Evolutionary conservation across 202 grass and related monocot species (phyloP).

Genomic region (Panicum hallii): DNA sequence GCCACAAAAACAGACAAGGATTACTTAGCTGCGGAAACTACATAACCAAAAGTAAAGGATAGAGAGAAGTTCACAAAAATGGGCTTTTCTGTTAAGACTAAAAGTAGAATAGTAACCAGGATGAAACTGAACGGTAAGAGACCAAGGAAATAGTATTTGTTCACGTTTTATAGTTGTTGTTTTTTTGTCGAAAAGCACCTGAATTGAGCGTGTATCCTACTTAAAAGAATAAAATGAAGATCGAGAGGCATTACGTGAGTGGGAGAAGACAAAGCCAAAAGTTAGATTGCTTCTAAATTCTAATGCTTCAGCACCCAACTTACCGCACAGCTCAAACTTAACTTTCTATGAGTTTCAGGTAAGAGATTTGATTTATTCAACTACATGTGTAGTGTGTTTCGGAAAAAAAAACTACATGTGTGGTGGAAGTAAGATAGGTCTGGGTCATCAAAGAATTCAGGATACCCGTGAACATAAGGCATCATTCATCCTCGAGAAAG

Average conservation of each 20-base stretch:
- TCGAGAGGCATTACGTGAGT: background rate
- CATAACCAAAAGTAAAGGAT: background rate
- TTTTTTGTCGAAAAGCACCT: background rate
- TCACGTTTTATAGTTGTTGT: background rate
- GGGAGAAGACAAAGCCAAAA: background rate
- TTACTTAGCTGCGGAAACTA: background rate
- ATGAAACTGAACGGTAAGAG: background rate
- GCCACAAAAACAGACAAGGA: background rate
- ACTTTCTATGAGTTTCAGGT: background rate
- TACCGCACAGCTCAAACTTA: background rate
- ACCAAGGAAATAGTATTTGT: background rate
- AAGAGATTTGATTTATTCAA: background rate
- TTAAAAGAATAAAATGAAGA: background rate
- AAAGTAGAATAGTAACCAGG: background rate
- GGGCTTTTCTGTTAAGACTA: background rate
- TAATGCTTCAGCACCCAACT: background rate
- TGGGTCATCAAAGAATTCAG: slow-evolving; percentile 2
- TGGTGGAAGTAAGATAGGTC: background rate
- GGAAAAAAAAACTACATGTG: background rate
- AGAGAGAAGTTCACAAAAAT: background rate
- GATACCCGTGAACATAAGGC: background rate
- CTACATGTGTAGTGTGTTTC: too few relatives aligned
- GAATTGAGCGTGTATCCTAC: background rate
- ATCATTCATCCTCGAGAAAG: background rate
- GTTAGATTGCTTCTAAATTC: background rate